Conservation (phyloP, 495 filamentous ascomycete species). For the Talaromyces nanjingensis region DNA sequence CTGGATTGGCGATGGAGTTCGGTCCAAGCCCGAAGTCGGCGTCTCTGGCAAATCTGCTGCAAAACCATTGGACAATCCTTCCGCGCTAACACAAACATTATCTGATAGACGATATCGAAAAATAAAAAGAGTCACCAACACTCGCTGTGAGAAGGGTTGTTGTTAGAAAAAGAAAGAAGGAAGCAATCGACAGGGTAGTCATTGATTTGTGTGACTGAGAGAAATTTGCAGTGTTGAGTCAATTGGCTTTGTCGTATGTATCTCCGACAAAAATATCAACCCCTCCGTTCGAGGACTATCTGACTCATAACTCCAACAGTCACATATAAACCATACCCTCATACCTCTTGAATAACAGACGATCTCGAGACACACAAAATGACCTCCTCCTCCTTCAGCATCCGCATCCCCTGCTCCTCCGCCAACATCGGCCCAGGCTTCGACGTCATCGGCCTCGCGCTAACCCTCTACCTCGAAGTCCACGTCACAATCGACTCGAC, state of each 20-base stretch:
- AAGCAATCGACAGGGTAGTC: not conserved
- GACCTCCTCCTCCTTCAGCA: slow-evolving; percentile 40
- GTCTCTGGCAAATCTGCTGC: not conserved
- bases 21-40: not conserved
- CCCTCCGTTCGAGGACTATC: not conserved
- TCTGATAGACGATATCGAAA: not conserved
- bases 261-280: not conserved
- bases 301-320: not conserved
- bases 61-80: not conserved
- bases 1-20: not conserved
- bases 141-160: not conserved
- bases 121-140: not conserved
- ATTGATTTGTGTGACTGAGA: not conserved
- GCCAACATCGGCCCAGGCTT: slow-evolving; percentile 97
- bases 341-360: no score
- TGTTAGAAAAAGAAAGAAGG: not conserved
- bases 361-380: not conserved
- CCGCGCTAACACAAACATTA: not conserved
- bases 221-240: not conserved
- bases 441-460: slow-evolving; percentile 90
- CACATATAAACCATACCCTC: not conserved
- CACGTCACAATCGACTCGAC: slow-evolving; percentile 60
- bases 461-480: slow-evolving; percentile 85
- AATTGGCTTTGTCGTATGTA: not conserved
- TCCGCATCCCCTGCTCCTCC: slow-evolving; percentile 76